Evolutionary conservation across 305 asterid genomes (phyloP).

Genomic region (Solanum hybrid): DNA sequence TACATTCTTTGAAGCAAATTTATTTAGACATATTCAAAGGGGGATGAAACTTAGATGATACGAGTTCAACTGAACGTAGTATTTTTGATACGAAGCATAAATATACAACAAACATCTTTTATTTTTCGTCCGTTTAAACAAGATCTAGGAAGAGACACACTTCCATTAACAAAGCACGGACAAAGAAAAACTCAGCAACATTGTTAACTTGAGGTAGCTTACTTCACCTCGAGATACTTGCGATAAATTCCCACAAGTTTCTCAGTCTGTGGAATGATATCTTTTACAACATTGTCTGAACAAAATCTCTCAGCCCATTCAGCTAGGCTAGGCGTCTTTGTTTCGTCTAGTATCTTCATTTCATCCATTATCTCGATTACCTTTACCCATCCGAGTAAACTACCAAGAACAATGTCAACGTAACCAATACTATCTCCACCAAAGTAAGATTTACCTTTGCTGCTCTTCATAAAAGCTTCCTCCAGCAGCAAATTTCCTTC

Average conservation of each 20-base stretch:
- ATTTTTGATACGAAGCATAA: background rate
- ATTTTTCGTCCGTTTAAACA: background rate
- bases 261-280: slow-evolving; percentile 13
- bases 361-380: background rate
- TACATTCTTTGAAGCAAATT: background rate
- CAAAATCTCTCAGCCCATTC: slow-evolving; percentile 21
- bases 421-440: slow-evolving; percentile 29
- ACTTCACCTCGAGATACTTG: background rate
- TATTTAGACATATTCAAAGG: background rate
- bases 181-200: background rate
- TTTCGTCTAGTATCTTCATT: slow-evolving; percentile 8
- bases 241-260: background rate
- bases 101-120: background rate
- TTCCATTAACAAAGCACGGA: background rate
- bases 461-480: slow-evolving; percentile 14
- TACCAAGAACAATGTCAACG: slow-evolving; percentile 26
- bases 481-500: slow-evolving; percentile 17
- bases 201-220: background rate
- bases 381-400: slow-evolving; percentile 15
- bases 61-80: background rate
- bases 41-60: background rate
- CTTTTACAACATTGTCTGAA: slow-evolving; percentile 7
- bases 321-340: slow-evolving; percentile 10
- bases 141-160: background rate
- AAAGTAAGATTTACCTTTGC: slow-evolving; percentile 29